Conservation (phyloP, 768 basidiomycete genomes). For the Phylloporus sp. region DNA sequence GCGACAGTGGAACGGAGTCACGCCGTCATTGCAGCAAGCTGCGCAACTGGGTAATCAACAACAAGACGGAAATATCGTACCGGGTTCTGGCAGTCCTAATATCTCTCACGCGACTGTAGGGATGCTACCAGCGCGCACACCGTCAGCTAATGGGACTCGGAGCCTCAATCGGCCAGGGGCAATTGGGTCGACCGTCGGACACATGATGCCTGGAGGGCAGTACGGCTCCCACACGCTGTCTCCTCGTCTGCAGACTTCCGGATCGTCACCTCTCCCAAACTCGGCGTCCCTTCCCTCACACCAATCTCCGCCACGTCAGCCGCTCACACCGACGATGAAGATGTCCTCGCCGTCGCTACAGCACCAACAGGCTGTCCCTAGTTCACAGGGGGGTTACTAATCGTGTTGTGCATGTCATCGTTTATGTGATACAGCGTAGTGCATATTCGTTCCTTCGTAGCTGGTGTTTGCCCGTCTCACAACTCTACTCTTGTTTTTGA, state of each 20-base stretch:
- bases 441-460: constrained; percentile 10
- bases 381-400: constrained; percentile 51
- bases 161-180: constrained; percentile 32
- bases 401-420: constrained; percentile 8
- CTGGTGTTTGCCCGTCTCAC: constrained; percentile 12
- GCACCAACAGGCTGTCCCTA: constrained; percentile 49
- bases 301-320: constrained; percentile 47
- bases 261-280: constrained; percentile 43
- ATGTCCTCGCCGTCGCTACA: constrained; percentile 53
- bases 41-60: constrained; percentile 19
- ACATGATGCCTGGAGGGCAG: constrained; percentile 37
- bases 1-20: constrained; percentile 37
- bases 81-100: constrained; percentile 35
- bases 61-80: constrained; percentile 20
- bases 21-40: constrained; percentile 21
- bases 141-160: constrained; percentile 57
- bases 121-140: constrained; percentile 40
- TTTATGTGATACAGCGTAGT: constrained; percentile 11
- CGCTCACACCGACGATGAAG: constrained; percentile 47
- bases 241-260: constrained; percentile 44
- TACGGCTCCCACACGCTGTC: constrained; percentile 42
- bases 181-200: constrained; percentile 20
- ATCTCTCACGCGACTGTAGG: constrained; percentile 32
- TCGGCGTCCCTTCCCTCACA: constrained; percentile 33
- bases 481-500: constrained; percentile 28